Evolutionary conservation across 192 early-diverging fungal genomes (phyloP).

Genomic region (Coemansia sp.): DNA sequence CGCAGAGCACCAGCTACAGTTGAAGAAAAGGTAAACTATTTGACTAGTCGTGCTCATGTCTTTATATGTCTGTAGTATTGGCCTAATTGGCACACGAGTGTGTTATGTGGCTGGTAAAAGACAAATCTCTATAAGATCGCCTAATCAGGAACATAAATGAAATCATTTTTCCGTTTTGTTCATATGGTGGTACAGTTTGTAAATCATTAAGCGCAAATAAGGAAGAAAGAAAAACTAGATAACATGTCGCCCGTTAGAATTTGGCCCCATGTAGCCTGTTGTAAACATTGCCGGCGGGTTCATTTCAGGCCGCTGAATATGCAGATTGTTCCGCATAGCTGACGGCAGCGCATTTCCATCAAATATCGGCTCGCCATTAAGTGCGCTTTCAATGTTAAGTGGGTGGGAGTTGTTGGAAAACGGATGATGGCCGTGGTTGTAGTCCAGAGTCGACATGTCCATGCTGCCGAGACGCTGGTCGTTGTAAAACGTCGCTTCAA

Average conservation of each 20-base stretch:
- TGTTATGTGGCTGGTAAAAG: no score
- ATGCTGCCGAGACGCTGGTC: not conserved
- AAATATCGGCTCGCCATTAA: conserved; percentile 3
- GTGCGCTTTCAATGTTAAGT: not conserved
- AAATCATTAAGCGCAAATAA: not conserved
- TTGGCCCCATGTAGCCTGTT: not conserved
- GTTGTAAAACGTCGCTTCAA: not conserved
- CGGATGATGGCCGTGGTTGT: conserved; percentile 3
- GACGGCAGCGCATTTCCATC: conserved; percentile 21
- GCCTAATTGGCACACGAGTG: no score
- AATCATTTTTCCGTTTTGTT: no score
- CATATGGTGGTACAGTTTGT: no score
- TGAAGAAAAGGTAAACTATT: no score
- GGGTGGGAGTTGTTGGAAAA: conserved; percentile 4
- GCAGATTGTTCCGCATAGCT: conserved; percentile 24
- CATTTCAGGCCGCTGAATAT: conserved; percentile 31
- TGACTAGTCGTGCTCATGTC: no score
- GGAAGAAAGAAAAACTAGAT: conserved; percentile 4
- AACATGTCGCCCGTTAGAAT: conserved; percentile 14
- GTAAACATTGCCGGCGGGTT: conserved; percentile 20
- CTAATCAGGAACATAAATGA: no score
- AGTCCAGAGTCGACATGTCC: conserved; percentile 7
- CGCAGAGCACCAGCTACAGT: no score
- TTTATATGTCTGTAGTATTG: no score
- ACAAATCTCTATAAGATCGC: no score